Percentiles rank a stretch among this genome's conserved stretches.
Conservation (phyloP, 2,329 filamentous ascomycete species). For the Dactylellina cionopaga region DNA sequence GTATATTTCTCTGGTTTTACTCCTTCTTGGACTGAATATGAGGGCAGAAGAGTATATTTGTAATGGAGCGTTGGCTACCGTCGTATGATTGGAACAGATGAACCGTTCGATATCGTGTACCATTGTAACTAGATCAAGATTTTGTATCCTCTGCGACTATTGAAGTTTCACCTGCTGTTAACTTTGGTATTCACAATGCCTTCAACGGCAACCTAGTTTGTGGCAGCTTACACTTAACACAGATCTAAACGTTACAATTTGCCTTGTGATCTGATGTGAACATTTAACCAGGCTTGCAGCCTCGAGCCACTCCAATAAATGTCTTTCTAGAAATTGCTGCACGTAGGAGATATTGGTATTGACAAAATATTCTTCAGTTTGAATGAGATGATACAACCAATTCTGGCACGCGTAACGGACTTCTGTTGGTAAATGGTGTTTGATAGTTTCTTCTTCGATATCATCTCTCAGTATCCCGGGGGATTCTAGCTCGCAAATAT, state of each 20-base stretch:
- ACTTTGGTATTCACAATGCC: not conserved
- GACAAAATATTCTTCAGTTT: conserved; percentile 57
- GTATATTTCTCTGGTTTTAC: not conserved
- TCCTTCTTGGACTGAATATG: not conserved
- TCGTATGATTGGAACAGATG: not conserved
- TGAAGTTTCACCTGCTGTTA: not conserved
- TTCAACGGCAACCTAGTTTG: not conserved
- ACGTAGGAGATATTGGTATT: conserved; percentile 58
- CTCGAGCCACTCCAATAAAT: conserved; percentile 61
- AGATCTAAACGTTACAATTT: conserved; percentile 5
- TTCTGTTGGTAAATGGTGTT: conserved; percentile 58
- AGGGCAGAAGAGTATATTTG: conserved; percentile 28
- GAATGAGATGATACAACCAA: conserved; percentile 56
- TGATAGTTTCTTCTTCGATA: conserved; percentile 50
- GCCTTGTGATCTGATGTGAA: conserved; percentile 49
- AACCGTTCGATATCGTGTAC: conserved; percentile 4
- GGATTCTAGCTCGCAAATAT: conserved; percentile 57
- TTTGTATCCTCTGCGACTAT: not conserved
- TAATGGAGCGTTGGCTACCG: not conserved
- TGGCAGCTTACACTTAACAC: not conserved
- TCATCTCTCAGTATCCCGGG: conserved; percentile 45
- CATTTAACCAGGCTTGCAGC: conserved; percentile 58
- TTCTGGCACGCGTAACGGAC: conserved; percentile 60
- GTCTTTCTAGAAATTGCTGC: conserved; percentile 58
- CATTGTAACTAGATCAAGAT: too few species aligned